Conservation (phyloP, 192 early-diverging fungal genomes). For the Dissophora globulifera region DNA sequence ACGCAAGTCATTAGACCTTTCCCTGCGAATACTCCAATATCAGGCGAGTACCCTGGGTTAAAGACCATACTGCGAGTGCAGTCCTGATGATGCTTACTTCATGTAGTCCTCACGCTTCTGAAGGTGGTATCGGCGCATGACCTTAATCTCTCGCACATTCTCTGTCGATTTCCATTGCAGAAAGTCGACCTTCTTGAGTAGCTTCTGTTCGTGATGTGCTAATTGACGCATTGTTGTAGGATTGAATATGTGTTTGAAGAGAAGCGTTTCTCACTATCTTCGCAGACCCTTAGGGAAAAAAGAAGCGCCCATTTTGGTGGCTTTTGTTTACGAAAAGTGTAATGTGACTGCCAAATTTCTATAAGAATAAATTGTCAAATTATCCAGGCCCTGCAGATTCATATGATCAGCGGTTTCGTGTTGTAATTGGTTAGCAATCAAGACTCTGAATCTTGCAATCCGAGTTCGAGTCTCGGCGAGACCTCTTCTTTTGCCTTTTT, state of each 20-base stretch:
- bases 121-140: constrained; percentile 91
- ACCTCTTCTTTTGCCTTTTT: background rate
- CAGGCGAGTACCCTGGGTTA: too few species aligned
- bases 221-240: constrained; percentile 71
- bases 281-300: too few species aligned
- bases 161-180: constrained; percentile 90
- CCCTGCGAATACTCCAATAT: too few species aligned
- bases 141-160: constrained; percentile 83
- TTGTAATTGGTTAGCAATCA: constrained; percentile 15
- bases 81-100: constrained; percentile 64
- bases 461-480: constrained; percentile 14
- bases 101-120: constrained; percentile 89
- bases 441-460: constrained; percentile 18
- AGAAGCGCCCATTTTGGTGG: too few species aligned
- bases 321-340: too few species aligned
- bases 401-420: background rate
- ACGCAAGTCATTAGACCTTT: too few species aligned
- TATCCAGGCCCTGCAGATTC: too few species aligned
- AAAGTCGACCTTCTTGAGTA: constrained; percentile 96
- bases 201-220: constrained; percentile 95
- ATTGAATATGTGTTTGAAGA: background rate
- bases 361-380: too few species aligned
- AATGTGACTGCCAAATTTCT: too few species aligned
- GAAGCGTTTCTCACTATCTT: too few species aligned
- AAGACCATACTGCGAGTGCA: too few species aligned